Conservation (phyloP, 2,329 filamentous ascomycete genomes). For the Myriosclerotinia scirpicola region DNA sequence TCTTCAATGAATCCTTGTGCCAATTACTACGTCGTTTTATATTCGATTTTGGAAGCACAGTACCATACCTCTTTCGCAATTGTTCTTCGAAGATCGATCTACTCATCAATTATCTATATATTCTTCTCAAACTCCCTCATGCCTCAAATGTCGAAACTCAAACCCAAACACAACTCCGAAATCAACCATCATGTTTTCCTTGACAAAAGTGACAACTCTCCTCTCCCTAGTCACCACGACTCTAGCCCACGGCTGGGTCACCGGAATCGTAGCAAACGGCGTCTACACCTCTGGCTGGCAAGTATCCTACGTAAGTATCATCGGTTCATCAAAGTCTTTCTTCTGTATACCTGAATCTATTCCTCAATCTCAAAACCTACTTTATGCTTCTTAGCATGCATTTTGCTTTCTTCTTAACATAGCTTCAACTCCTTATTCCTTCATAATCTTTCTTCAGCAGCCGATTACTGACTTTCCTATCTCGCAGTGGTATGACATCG, state of each 20-base stretch:
- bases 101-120: neutral
- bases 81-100: too few relatives aligned
- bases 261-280: slow-evolving; percentile 48
- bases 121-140: neutral
- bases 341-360: too few relatives aligned
- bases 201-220: neutral
- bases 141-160: neutral
- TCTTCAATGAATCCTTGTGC: neutral
- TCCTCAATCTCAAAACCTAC: too few relatives aligned
- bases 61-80: neutral
- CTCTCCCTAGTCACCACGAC: neutral
- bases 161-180: neutral
- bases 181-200: neutral
- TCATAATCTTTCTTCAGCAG: too few relatives aligned
- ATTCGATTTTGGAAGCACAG: neutral
- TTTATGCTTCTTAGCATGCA: too few relatives aligned
- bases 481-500: slow-evolving; percentile 26
- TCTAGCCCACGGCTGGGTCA: slow-evolving; percentile 47
- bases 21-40: neutral
- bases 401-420: too few relatives aligned
- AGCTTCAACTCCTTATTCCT: too few relatives aligned
- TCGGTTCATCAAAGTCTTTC: too few relatives aligned
- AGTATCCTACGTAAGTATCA: slow-evolving; percentile 35
- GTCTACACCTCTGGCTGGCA: slow-evolving; percentile 36
- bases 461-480: too few relatives aligned